These are phyloP conservation scores for Saccharomyces mikatae DNA, from an alignment of 805 yeast genomes.

Conservation along the genomic window DNA sequence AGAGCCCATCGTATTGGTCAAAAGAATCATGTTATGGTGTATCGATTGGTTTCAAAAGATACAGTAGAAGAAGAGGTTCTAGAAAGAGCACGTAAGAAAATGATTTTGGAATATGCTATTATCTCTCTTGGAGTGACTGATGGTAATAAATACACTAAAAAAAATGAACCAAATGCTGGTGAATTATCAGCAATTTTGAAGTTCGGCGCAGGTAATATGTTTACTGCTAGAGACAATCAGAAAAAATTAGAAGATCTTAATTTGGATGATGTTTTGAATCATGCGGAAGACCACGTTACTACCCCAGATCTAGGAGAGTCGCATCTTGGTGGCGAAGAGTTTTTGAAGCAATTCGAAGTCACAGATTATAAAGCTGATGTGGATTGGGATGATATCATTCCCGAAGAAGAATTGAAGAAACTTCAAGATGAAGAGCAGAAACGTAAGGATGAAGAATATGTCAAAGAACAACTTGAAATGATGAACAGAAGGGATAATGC, in stretches of 20 bases:
- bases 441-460: conserved; percentile 74
- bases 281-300: conserved; percentile 95
- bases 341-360: conserved; percentile 92
- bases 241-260: conserved; percentile 91
- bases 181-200: conserved; percentile 89
- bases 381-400: conserved; percentile 98
- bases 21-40: conserved; percentile 94
- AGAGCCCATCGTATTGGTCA: conserved; percentile 99
- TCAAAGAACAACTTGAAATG: conserved; percentile 85
- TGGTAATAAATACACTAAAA: conserved; percentile 39
- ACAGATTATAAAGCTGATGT: conserved; percentile 98
- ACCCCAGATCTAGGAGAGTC: conserved; percentile 96
- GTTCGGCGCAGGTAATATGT: conserved; percentile 98
- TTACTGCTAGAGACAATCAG: conserved; percentile 89
- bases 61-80: conserved; percentile 96
- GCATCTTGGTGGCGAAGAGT: conserved; percentile 97
- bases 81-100: conserved; percentile 94
- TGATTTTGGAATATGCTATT: conserved; percentile 96
- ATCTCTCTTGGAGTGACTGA: conserved; percentile 94
- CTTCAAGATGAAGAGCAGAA: conserved; percentile 87
- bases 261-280: conserved; percentile 89
- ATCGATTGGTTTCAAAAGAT: conserved; percentile 94
- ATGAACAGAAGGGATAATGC: conserved; percentile 75
- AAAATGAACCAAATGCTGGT: conserved; percentile 69
- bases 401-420: conserved; percentile 82